phyloP scores from a whole-genome alignment of 805 yeast species.

The Candida adriatica region DNA sequence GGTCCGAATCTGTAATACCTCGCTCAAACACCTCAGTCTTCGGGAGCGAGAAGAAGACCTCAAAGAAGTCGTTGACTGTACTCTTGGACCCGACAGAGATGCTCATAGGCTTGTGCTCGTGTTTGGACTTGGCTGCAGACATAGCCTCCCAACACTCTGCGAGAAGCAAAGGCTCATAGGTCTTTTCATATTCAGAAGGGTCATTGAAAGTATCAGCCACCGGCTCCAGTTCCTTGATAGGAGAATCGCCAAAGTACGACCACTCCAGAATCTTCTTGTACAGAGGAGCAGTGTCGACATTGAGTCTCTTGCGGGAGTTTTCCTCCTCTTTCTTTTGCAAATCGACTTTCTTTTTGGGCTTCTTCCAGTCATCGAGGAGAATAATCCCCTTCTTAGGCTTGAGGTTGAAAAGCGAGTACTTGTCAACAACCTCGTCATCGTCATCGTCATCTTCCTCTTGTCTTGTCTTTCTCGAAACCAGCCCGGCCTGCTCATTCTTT shows the following conservation, averaged over 20 bases:
- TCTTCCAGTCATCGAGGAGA: conserved; percentile 24
- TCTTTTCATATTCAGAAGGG: conserved; percentile 58
- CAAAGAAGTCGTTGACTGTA: conserved; percentile 80
- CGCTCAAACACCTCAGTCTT: conserved; percentile 43
- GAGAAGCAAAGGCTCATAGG: conserved; percentile 74
- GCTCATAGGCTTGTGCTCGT: conserved; percentile 50
- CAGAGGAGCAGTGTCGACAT: conserved; percentile 71
- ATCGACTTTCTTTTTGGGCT: conserved; percentile 24
- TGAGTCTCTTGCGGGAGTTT: conserved; percentile 69
- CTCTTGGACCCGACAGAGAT: conserved; percentile 73
- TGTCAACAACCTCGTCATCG: conserved; percentile 28
- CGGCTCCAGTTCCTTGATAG: conserved; percentile 22
- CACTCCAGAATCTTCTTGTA: conserved; percentile 66
- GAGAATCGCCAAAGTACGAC: conserved; percentile 56
- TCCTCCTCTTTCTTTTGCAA: conserved; percentile 56
- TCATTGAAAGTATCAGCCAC: conserved; percentile 52
- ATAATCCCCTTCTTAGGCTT: conserved; percentile 23
- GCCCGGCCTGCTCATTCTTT: conserved; percentile 2
- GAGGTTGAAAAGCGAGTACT: conserved; percentile 23
- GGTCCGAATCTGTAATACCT: conserved; percentile 66
- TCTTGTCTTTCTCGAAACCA: conserved; percentile 15
- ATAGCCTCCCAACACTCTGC: conserved; percentile 94
- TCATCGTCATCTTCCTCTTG: conserved; percentile 21
- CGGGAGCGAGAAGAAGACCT: conserved; percentile 69
- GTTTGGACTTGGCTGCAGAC: conserved; percentile 60